Evolutionary conservation across 345 rosid genomes (phyloP).

Genomic region (sweet orange (Citrus sinensis)): DNA sequence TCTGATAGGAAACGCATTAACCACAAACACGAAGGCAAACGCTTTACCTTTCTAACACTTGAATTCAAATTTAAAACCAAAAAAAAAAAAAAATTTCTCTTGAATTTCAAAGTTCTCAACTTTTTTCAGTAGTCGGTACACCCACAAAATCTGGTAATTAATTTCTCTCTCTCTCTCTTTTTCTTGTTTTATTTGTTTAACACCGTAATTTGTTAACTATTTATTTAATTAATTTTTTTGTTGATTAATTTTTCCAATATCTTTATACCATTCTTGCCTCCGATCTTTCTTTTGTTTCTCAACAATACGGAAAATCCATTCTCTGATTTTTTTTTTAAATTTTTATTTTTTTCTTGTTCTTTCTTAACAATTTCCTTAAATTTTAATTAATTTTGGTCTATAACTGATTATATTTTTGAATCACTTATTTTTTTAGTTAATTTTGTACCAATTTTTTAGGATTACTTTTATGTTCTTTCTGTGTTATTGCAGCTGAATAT

Average conservation of each 20-base stretch:
- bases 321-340: no score
- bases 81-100: neutral
- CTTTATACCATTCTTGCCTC: neutral
- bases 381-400: neutral
- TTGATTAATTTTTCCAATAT: neutral
- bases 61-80: neutral
- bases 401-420: neutral
- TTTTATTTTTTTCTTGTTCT: neutral
- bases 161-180: neutral
- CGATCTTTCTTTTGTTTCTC: neutral
- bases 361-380: neutral
- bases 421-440: neutral
- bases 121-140: neutral
- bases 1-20: neutral
- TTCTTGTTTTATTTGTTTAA: no score
- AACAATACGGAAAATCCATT: neutral
- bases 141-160: neutral
- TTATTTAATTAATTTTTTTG: neutral
- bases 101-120: neutral
- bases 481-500: neutral
- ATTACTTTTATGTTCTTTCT: neutral
- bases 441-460: neutral
- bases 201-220: neutral
- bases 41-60: neutral
- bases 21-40: neutral